A percentile compares a stretch with the other conserved stretches of the same genome.
These are phyloP conservation scores for Aspergillus persii DNA, from an alignment of 2,329 filamentous ascomycete species.

Conservation along the genomic window DNA sequence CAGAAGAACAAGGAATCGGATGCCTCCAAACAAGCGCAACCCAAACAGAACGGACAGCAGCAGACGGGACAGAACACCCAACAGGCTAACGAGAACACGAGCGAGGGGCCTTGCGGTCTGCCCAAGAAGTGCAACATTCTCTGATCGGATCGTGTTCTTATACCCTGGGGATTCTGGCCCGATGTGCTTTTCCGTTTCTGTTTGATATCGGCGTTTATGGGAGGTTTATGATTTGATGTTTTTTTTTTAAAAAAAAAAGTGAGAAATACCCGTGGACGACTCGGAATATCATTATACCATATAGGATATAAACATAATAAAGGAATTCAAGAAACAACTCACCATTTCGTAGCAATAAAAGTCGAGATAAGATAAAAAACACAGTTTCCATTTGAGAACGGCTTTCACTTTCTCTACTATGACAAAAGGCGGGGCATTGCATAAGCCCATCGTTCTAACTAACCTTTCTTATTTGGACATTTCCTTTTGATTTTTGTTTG, in stretches of 20 bases:
- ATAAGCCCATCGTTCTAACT: too few relatives aligned
- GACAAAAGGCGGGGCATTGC: too few relatives aligned
- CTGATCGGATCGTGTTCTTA: constrained; percentile 38
- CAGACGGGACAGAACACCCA: constrained; percentile 25
- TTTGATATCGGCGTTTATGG: constrained; percentile 4
- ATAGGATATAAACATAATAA: background rate
- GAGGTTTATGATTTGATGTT: constrained; percentile 1
- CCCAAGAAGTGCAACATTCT: constrained; percentile 71
- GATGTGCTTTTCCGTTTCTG: constrained; percentile 2
- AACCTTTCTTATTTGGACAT: too few relatives aligned
- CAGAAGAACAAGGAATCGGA: constrained; percentile 20
- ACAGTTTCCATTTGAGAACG: too few relatives aligned
- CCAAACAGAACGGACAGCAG: constrained; percentile 25
- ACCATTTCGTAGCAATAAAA: too few relatives aligned
- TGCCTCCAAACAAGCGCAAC: constrained; percentile 20
- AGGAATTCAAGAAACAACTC: background rate
- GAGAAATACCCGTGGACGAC: background rate
- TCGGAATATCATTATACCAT: background rate
- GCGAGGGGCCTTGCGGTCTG: constrained; percentile 70
- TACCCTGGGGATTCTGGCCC: constrained; percentile 4
- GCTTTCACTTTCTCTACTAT: too few relatives aligned
- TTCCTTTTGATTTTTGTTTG: too few relatives aligned
- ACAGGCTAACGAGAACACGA: constrained; percentile 46
- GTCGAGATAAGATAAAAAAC: too few relatives aligned
- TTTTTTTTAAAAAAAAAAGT: background rate